Base-by-base conservation (phyloP, 495 filamentous ascomycete species). In the Rusavskia elegans region DNA sequence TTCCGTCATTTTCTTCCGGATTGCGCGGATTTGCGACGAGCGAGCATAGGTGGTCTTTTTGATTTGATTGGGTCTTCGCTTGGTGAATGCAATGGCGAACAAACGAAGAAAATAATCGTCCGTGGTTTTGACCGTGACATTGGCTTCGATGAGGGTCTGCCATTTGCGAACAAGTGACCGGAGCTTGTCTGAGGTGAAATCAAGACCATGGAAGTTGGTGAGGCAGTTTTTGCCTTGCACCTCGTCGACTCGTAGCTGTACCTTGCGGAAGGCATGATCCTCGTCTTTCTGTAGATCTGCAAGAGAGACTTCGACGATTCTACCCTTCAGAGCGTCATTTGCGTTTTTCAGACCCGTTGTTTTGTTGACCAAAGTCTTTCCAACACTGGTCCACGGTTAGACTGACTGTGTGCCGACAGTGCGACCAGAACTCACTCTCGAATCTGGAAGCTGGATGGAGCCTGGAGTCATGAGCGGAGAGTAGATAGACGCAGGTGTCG, bases 151-250 rank as follows among this genome's bases (percentile, higher is more conserved):
- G 62, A 98, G 76, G 45, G 88, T 82, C 75, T 98, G 92, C 92
- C 92, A 98, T 74, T 98, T 98, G 73, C 92, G 89, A 59, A 98
- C 92, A 54, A 98, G 81, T 51, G 92, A 98, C 63, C 92, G 85
- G 59, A 98, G 80, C 80, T 97, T 97, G 81, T 98, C 92, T 61
- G 93, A 96, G 61, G 92, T 98, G 81, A 98, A 97, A 76, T 98
- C 92, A 68, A 98, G 79, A 60, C 92, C 92, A 78, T 98, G 90
- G 84, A 98, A 98, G 80, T 97, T 97, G 75, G 92, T 98, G 62
- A 98, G 78, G 73, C 92, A 98, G 81, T 95, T 98, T 80, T 95
- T 96, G 75, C 92, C 92, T 73, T 98, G 92, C 54, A 98, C 82
- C 73, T 98, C 92, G 64, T 98, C 92, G 61, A 98, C 87, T 55